Conservation (phyloP, 805 yeast genomes). For the Yamadazyma philogaea region DNA sequence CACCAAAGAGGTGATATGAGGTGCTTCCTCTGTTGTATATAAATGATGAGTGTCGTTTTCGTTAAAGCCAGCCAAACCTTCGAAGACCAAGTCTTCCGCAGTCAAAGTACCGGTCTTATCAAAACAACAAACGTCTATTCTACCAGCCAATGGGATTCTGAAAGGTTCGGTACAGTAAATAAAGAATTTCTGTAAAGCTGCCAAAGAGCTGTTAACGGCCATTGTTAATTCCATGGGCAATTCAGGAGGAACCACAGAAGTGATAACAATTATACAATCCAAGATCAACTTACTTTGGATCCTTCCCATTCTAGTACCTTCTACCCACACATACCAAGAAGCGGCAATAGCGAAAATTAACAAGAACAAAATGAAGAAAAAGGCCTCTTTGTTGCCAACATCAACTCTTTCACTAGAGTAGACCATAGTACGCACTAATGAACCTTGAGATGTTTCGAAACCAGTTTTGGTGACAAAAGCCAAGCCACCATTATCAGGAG, state of each 20-base stretch:
- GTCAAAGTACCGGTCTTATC: conserved; percentile 98
- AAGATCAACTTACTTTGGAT: conserved; percentile 87
- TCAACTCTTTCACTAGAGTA: conserved; percentile 95
- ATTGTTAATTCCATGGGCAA: conserved; percentile 97
- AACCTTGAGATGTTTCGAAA: conserved; percentile 98
- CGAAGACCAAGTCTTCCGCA: conserved; percentile 93
- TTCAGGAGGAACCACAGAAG: conserved; percentile 98
- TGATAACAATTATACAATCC: conserved; percentile 92
- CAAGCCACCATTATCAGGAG: conserved; percentile 91
- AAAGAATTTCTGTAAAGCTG: conserved; percentile 81
- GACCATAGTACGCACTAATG: conserved; percentile 95
- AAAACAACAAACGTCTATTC: conserved; percentile 97
- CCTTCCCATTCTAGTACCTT: conserved; percentile 95
- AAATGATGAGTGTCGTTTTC: conserved; percentile 52
- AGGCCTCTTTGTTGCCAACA: conserved; percentile 92
- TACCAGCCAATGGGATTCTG: conserved; percentile 95
- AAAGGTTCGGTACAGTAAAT: conserved; percentile 98
- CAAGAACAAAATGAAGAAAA: conserved; percentile 86
- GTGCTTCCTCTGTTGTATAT: conserved; percentile 57
- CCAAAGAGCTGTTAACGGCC: conserved; percentile 92
- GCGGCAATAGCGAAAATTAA: conserved; percentile 92
- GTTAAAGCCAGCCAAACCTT: conserved; percentile 87
- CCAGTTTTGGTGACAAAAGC: conserved; percentile 92
- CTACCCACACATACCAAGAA: conserved; percentile 97
- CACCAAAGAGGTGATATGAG: conserved; percentile 63